Evolutionary conservation across 768 basidiomycete species (phyloP).

Genomic region (Hericium rajendrae): DNA sequence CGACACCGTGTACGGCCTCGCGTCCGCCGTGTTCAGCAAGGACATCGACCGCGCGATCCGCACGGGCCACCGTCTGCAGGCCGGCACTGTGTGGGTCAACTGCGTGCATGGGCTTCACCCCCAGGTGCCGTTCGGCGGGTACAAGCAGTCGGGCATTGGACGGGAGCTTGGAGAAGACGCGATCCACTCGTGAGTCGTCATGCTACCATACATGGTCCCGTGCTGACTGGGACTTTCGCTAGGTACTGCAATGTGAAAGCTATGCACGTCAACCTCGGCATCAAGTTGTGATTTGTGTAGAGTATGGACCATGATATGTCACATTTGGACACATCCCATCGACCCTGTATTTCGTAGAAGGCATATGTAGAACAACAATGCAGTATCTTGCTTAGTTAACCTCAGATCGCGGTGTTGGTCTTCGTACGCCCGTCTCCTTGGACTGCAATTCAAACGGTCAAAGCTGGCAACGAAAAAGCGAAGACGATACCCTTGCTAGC

Average conservation of each 20-base stretch:
- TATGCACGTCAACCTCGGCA: slow-evolving; percentile 11
- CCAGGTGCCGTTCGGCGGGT: slow-evolving; percentile 52
- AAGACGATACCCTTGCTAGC: too few species aligned
- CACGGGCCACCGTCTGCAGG: slow-evolving; percentile 65
- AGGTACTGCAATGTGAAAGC: slow-evolving; percentile 14
- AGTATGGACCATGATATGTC: not conserved
- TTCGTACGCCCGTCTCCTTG: too few species aligned
- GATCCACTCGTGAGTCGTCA: slow-evolving; percentile 29
- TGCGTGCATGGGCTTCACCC: slow-evolving; percentile 20
- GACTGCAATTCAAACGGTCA: too few species aligned
- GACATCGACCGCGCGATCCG: slow-evolving; percentile 67
- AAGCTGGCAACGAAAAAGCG: too few species aligned
- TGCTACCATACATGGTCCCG: not conserved
- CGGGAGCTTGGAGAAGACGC: slow-evolving; percentile 64
- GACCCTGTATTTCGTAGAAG: too few species aligned
- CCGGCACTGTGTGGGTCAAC: slow-evolving; percentile 71
- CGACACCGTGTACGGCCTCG: slow-evolving; percentile 80
- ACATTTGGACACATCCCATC: too few species aligned
- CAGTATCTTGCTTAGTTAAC: too few species aligned
- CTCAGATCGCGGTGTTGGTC: too few species aligned
- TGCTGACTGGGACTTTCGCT: not conserved
- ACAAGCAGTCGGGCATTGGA: slow-evolving; percentile 66
- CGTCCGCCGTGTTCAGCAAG: slow-evolving; percentile 78
- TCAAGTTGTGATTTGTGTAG: not conserved
- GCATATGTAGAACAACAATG: too few species aligned